Evolutionary conservation across 2,329 filamentous ascomycete genomes (phyloP).

Genomic region (Penicillium sp.): DNA sequence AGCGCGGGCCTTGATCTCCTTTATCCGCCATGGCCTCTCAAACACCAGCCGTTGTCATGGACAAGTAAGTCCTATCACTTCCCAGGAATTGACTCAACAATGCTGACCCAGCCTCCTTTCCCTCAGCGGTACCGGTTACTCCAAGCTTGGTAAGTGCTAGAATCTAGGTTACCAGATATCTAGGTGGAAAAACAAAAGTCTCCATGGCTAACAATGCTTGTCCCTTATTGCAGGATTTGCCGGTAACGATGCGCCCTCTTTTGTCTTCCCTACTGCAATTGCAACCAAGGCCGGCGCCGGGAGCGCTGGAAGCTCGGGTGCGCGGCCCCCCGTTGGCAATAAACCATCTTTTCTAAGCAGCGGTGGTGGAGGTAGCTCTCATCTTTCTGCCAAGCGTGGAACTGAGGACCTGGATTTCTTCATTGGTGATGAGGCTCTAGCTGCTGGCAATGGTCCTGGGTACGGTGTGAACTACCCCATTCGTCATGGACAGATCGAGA

Average conservation of each 20-base stretch:
- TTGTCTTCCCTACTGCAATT: constrained; percentile 98
- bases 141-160: constrained; percentile 79
- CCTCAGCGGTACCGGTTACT: constrained; percentile 94
- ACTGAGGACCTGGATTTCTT: constrained; percentile 99
- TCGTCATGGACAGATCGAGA: constrained; percentile 96
- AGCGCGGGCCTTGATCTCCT: constrained; percentile 11
- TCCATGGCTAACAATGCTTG: background rate
- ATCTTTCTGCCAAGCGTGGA: constrained; percentile 87
- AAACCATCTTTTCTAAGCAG: constrained; percentile 95
- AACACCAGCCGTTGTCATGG: constrained; percentile 99
- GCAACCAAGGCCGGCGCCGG: constrained; percentile 80
- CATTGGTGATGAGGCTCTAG: constrained; percentile 93
- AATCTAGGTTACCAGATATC: constrained; percentile 3
- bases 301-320: constrained; percentile 73
- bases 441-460: constrained; percentile 80
- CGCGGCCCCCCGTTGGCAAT: constrained; percentile 85
- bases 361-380: constrained; percentile 77
- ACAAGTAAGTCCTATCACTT: constrained; percentile 76
- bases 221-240: constrained; percentile 72
- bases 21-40: constrained; percentile 78
- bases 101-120: constrained; percentile 25
- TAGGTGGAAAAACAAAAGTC: background rate
- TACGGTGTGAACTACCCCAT: constrained; percentile 98
- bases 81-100: constrained; percentile 14
- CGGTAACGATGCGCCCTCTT: constrained; percentile 98